phyloP scores from a whole-genome alignment of 805 yeast genomes.

The Yamadazyma tumulicola region DNA sequence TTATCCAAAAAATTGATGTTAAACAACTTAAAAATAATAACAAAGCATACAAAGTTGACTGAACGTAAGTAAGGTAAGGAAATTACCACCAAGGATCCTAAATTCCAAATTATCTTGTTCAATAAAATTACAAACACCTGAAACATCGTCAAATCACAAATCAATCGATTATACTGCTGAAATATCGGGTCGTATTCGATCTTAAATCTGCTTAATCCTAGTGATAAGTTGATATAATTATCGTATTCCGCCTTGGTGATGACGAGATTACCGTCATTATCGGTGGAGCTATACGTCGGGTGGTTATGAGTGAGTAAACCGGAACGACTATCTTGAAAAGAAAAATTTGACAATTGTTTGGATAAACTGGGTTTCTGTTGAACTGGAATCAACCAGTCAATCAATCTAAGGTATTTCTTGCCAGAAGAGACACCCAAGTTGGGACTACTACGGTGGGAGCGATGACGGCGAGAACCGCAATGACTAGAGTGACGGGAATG shows the following conservation, averaged over 20 bases:
- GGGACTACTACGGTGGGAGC: not conserved
- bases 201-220: conserved; percentile 18
- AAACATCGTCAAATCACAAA: conserved; percentile 12
- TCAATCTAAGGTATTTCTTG: conserved; percentile 1
- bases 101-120: conserved; percentile 18
- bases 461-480: not conserved
- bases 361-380: conserved; percentile 5
- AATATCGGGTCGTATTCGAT: conserved; percentile 24
- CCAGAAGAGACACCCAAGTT: not conserved
- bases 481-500: conserved; percentile 8
- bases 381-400: conserved; percentile 12
- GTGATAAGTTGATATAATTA: conserved; percentile 20
- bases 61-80: conserved; percentile 9
- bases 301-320: conserved; percentile 5
- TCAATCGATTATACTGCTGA: conserved; percentile 16
- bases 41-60: conserved; percentile 2
- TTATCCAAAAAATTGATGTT: conserved; percentile 18
- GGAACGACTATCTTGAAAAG: conserved; percentile 5
- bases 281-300: conserved; percentile 10
- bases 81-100: conserved; percentile 12
- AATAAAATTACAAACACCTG: conserved; percentile 12
- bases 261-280: conserved; percentile 13
- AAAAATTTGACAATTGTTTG: conserved; percentile 9
- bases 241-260: conserved; percentile 10
- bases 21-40: conserved; percentile 16